Conservation (phyloP, 148 eudicot species). For the Chenopodium formosanum region DNA sequence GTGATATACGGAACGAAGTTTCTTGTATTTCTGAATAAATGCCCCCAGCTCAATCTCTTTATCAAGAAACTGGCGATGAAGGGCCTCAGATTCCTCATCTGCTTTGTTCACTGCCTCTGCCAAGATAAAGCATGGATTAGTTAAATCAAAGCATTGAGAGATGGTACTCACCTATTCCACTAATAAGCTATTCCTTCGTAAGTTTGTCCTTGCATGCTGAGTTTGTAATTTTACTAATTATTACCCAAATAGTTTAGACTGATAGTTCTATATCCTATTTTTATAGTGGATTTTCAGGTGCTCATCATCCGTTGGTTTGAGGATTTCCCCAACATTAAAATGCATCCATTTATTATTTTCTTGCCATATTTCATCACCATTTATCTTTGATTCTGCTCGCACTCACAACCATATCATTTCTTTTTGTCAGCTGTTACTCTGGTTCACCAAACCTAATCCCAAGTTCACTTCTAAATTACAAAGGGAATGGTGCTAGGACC, state of each 20-base stretch:
- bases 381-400: too few species aligned
- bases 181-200: too few species aligned
- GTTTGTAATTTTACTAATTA: too few species aligned
- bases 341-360: too few species aligned
- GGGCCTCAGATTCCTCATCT: conserved; percentile 83
- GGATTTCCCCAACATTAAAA: too few species aligned
- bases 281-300: too few species aligned
- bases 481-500: background rate
- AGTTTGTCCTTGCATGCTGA: too few species aligned
- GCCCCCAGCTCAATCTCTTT: conserved; percentile 66
- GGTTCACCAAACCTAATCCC: background rate
- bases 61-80: conserved; percentile 74
- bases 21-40: conserved; percentile 83
- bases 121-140: conserved; percentile 19
- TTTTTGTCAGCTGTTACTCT: background rate
- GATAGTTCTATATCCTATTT: too few species aligned
- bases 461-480: background rate
- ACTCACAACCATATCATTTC: background rate
- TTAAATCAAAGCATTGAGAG: background rate
- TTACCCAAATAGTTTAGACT: too few species aligned
- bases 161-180: background rate
- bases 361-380: too few species aligned
- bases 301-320: too few species aligned
- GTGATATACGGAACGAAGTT: conserved; percentile 61
- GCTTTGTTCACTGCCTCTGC: conserved; percentile 72